Percentiles rank a stretch among this genome's conserved stretches.
Conservation (phyloP, 2,329 filamentous ascomycete genomes). For the Gnomoniopsis smithogilvyi region DNA sequence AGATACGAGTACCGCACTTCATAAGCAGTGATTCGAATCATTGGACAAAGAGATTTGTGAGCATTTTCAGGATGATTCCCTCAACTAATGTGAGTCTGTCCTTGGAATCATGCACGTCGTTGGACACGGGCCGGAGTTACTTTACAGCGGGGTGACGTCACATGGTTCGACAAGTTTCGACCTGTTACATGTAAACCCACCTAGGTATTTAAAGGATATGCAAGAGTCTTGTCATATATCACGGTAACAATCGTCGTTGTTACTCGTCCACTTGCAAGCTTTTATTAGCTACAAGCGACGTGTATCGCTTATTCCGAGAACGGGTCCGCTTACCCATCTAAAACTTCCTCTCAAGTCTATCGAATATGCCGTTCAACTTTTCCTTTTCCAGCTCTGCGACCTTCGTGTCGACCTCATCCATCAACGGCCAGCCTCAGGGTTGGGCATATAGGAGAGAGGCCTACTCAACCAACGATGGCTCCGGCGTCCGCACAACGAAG, state of each 20-base stretch:
- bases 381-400: constrained; percentile 15
- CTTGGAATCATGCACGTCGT: background rate
- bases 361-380: constrained; percentile 16
- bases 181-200: background rate
- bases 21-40: background rate
- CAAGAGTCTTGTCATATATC: too few species aligned
- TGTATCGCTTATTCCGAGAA: background rate
- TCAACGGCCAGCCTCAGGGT: constrained; percentile 8
- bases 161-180: background rate
- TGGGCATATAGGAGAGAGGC: constrained; percentile 13
- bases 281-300: background rate
- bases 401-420: constrained; percentile 12
- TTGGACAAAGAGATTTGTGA: too few species aligned
- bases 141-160: constrained; percentile 1
- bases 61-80: background rate
- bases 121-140: background rate
- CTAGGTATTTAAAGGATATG: too few species aligned
- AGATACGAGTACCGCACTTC: constrained; percentile 5
- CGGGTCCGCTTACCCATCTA: background rate
- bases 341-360: background rate
- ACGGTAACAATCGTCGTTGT: too few species aligned
- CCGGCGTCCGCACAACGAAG: constrained; percentile 12
- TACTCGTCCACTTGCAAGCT: background rate
- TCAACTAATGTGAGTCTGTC: too few species aligned
- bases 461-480: constrained; percentile 12